A percentile compares a stretch with the other conserved stretches of the same genome.
Conservation (phyloP, 2,329 filamentous ascomycete genomes). For the Mycosphaerelloides madeirae region DNA sequence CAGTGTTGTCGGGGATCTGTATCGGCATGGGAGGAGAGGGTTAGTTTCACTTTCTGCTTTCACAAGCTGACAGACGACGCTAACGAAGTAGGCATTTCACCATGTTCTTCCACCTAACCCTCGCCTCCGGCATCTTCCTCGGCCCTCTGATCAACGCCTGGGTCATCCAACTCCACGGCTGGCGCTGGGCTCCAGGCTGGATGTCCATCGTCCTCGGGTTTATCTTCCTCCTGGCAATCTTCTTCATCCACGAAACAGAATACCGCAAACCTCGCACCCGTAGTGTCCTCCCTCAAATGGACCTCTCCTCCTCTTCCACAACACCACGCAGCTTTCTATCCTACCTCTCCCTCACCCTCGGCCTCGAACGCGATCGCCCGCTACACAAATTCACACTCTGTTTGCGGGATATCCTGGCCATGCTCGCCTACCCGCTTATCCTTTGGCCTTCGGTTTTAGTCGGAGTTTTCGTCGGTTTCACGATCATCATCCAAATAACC, state of each 20-base stretch:
- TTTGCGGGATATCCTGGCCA: slow-evolving; percentile 20
- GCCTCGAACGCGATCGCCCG: slow-evolving; percentile 14
- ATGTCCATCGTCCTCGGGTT: slow-evolving; percentile 26
- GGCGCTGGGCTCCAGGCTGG: slow-evolving; percentile 27
- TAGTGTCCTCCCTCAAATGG: no score
- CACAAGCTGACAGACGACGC: no score
- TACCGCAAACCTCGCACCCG: slow-evolving; percentile 13
- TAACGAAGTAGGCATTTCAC: no score
- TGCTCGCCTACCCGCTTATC: slow-evolving; percentile 24
- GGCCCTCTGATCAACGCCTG: slow-evolving; percentile 34
- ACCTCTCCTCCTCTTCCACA: not conserved
- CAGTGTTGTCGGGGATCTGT: slow-evolving; percentile 35
- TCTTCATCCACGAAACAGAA: slow-evolving; percentile 27
- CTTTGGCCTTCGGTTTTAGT: slow-evolving; percentile 20
- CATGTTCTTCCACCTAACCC: slow-evolving; percentile 37
- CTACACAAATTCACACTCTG: slow-evolving; percentile 12
- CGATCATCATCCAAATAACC: slow-evolving; percentile 26
- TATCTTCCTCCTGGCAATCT: slow-evolving; percentile 22
- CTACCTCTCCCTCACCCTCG: slow-evolving; percentile 18
- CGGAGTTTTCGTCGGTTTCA: slow-evolving; percentile 27
- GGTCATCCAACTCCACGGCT: slow-evolving; percentile 24
- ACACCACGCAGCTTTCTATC: slow-evolving; percentile 9
- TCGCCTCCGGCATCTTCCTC: slow-evolving; percentile 35
- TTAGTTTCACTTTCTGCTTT: no score
- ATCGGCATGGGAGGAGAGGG: slow-evolving; percentile 34